Evolutionary conservation across 768 basidiomycete species (phyloP).

Genomic region (Strobilomyces echinocephalus): DNA sequence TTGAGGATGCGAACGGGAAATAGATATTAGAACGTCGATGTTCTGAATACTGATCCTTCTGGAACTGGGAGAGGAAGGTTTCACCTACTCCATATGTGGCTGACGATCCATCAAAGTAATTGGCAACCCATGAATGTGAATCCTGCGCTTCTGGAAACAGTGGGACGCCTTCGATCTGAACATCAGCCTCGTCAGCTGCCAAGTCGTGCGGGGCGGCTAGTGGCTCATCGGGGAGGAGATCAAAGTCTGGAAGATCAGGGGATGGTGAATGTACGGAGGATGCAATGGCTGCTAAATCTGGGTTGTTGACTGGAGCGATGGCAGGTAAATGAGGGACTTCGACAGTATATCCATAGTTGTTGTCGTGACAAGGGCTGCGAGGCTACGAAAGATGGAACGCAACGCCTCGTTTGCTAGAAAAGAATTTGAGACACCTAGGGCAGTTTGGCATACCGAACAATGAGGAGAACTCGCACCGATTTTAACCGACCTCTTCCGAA

Average conservation of each 20-base stretch:
- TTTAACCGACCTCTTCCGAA: too few relatives aligned
- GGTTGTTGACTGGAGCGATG: too few relatives aligned
- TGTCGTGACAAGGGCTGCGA: neutral
- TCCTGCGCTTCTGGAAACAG: neutral
- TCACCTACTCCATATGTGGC: neutral
- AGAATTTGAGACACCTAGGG: neutral
- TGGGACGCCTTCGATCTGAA: neutral
- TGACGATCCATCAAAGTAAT: neutral
- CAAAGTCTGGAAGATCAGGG: too few relatives aligned
- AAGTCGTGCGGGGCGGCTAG: neutral
- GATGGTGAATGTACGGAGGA: too few relatives aligned
- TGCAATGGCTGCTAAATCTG: too few relatives aligned
- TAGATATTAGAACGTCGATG: slow-evolving; percentile 8
- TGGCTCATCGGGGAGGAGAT: too few relatives aligned
- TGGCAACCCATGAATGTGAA: neutral
- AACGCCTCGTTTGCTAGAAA: neutral
- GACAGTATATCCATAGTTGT: too few relatives aligned
- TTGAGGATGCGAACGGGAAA: slow-evolving; percentile 30
- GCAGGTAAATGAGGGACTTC: too few relatives aligned
- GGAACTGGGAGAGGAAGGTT: neutral
- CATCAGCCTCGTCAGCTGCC: neutral
- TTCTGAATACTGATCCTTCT: neutral
- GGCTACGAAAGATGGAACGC: neutral
- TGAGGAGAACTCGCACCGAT: too few relatives aligned
- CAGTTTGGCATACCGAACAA: too few relatives aligned